Evolutionary conservation across 2,329 filamentous ascomycete genomes (phyloP).

Genomic region (Scleromitrula shiraiana): DNA sequence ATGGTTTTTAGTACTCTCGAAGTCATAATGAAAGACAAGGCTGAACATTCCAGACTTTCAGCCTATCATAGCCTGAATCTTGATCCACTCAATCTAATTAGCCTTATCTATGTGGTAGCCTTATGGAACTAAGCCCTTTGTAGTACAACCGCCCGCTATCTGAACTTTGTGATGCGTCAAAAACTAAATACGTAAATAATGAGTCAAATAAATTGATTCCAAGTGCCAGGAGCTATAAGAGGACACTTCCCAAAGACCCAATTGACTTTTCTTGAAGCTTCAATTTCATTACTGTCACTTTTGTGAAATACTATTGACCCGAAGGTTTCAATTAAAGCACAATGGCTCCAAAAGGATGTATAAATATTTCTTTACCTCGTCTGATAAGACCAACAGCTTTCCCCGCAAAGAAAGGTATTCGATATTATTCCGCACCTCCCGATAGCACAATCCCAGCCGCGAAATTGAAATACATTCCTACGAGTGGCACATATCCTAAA

Average conservation of each 20-base stretch:
- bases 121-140: neutral
- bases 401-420: conserved; percentile 19
- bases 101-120: neutral
- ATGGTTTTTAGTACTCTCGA: neutral
- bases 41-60: neutral
- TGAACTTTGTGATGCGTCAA: conserved; percentile 10
- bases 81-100: neutral
- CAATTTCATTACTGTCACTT: neutral
- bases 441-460: conserved; percentile 58
- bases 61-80: neutral
- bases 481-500: conserved; percentile 76
- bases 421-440: conserved; percentile 52
- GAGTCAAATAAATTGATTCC: neutral
- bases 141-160: conserved; percentile 1
- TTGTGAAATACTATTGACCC: neutral
- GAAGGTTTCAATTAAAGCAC: neutral
- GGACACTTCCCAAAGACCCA: no score
- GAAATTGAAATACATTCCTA: conserved; percentile 88
- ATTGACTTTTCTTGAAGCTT: neutral
- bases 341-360: conserved; percentile 26
- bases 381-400: conserved; percentile 20
- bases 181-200: neutral
- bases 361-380: conserved; percentile 18
- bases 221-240: no score
- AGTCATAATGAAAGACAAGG: neutral